Base-by-base conservation (phyloP, 2,329 filamentous ascomycete genomes). In the Sodiomyces alkalinus region DNA sequence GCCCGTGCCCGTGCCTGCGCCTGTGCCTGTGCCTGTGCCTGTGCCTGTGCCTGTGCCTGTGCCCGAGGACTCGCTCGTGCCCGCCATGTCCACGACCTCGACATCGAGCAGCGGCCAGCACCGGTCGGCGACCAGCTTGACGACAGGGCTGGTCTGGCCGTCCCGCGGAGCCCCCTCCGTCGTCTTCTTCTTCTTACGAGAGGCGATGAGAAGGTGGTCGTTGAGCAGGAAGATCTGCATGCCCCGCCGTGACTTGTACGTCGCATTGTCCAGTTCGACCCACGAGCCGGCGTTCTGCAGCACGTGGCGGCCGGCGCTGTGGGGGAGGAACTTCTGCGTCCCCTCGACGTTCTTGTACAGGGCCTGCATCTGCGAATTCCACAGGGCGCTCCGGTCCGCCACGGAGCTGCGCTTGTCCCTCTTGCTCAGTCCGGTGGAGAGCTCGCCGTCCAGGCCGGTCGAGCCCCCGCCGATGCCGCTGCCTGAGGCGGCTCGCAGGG, bases 321-420 rank as follows among this genome's bases (percentile, higher is more conserved):
- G 90, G 10, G 90, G 90, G 8, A 98, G 60, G 45, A 92, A 98
- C 50, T 96, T 96, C 46, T 98, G 90, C 7, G 86, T 93, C 2
- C 87, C 87, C 51, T 96, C 90, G n/a, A 98, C 82, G 23, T 80
- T 81, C 57, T 94, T 96, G 73, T 90, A 98, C 25, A 98, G 59
- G 15, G 83, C 77, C 38, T 92, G 65, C 65, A 78, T 73, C 49
- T 77, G 73, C 18, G 70, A 67, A 44, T 73, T 76, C 73, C 73
- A 78, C 28, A 78, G 58, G 11, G 63, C 69, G 31, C 70, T 74
- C 33, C 73, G 62, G 45, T 78, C 72, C 8, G 70, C 69, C 24
- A 98, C 85, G 11, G 86, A 94, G 53, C 82, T 94, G 44, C 90
- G 73, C 53, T 92, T 93, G 39, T 87, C 79, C 39, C 67, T 61